Evolutionary conservation across 257 asterid species (phyloP).

Genomic region (Solanum corneliomulleri): DNA sequence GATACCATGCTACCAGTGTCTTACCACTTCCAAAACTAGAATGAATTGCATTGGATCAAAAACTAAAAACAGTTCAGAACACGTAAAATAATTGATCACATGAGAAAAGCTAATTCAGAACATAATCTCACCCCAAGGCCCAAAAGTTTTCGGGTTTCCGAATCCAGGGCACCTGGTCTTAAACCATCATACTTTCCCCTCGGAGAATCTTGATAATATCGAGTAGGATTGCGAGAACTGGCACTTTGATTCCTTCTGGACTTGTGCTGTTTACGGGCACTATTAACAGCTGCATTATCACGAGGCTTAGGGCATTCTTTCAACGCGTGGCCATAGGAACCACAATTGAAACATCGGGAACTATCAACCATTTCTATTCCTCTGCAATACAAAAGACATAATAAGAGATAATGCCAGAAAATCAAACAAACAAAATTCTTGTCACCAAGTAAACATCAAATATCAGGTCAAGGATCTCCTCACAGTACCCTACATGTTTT

Average conservation of each 20-base stretch:
- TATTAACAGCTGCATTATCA: constrained; percentile 64
- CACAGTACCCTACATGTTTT: neutral
- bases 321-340: constrained; percentile 77
- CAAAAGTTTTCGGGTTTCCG: constrained; percentile 69
- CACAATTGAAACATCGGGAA: constrained; percentile 94
- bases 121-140: constrained; percentile 74
- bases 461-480: neutral
- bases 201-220: constrained; percentile 74
- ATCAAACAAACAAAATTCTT: neutral
- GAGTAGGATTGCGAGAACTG: constrained; percentile 57
- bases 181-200: constrained; percentile 87
- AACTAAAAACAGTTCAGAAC: neutral
- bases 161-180: constrained; percentile 74
- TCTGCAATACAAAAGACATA: constrained; percentile 33
- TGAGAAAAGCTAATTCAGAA: neutral
- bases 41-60: neutral
- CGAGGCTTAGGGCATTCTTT: constrained; percentile 95
- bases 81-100: neutral
- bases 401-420: constrained; percentile 1
- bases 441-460: neutral
- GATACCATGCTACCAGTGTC: neutral
- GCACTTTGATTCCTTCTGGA: constrained; percentile 44
- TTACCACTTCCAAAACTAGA: neutral
- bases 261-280: constrained; percentile 77
- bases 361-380: constrained; percentile 34